These are phyloP conservation scores for Blastobotrys americana DNA, from an alignment of 805 yeast genomes.

Conservation along the genomic window DNA sequence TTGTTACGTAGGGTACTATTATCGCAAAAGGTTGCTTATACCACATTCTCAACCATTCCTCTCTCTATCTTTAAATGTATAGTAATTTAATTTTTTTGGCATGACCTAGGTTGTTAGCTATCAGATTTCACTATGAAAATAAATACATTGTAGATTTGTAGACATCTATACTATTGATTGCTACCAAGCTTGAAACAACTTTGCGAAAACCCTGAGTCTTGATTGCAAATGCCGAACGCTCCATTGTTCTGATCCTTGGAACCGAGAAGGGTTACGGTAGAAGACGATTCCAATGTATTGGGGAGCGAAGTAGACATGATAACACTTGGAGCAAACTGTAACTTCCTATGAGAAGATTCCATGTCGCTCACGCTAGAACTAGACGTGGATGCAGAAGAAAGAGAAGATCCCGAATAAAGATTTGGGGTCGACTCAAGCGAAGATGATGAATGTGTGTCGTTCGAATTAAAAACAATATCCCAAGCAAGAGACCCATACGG, in stretches of 20 bases:
- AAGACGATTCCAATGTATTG: neutral
- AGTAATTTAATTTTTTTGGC: no score
- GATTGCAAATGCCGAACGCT: no score
- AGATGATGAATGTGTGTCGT: neutral
- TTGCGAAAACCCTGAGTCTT: neutral
- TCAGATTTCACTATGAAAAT: no score
- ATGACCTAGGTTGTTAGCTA: no score
- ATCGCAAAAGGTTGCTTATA: no score
- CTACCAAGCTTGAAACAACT: neutral
- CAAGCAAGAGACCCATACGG: neutral
- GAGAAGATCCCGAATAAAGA: neutral
- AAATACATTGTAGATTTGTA: no score
- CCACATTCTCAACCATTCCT: no score
- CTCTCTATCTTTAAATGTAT: no score
- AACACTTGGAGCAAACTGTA: neutral
- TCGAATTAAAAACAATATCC: neutral
- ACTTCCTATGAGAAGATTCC: neutral
- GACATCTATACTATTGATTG: no score
- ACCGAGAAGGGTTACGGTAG: neutral
- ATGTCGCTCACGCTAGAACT: neutral
- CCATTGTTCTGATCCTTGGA: neutral
- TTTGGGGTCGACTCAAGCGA: neutral
- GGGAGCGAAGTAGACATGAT: neutral
- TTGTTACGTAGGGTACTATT: no score
- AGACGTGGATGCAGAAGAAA: neutral